Evolutionary conservation across 139 green algal genomes (phyloP).

Genomic region (Tetradesmus lagerheimii): DNA sequence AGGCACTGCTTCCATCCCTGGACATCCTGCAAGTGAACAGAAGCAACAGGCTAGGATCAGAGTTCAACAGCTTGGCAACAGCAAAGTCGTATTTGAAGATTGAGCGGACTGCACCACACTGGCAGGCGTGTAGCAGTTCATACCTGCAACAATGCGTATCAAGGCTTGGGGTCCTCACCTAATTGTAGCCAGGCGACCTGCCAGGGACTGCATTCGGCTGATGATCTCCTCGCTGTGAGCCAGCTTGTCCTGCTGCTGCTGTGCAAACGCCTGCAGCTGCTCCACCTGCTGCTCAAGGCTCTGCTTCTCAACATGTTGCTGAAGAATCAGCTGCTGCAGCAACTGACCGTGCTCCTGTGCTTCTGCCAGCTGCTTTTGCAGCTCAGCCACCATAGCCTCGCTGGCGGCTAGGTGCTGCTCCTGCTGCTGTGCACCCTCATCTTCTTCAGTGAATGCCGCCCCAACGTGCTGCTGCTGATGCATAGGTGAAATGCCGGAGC

Average conservation of each 20-base stretch:
- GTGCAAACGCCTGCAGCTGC: neutral
- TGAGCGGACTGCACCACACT: too few relatives aligned
- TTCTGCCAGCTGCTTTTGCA: neutral
- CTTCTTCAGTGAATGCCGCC: neutral
- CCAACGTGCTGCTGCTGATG: neutral
- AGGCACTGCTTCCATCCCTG: neutral
- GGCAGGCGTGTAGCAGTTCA: too few relatives aligned
- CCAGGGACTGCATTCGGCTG: neutral
- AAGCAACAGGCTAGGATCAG: too few relatives aligned
- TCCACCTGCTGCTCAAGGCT: conserved; percentile 12
- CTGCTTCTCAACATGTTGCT: neutral
- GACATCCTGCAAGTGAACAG: neutral
- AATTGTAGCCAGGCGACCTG: neutral
- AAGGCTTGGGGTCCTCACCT: neutral
- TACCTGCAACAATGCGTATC: neutral
- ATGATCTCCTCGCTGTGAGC: conserved; percentile 74
- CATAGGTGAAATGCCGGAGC: neutral
- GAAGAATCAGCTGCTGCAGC: neutral
- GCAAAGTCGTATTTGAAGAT: too few relatives aligned
- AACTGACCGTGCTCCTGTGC: neutral
- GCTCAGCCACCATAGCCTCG: neutral
- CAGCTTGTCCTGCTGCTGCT: conserved; percentile 32
- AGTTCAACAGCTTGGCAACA: too few relatives aligned
- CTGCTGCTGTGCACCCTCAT: neutral
- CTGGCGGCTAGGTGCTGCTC: neutral